phyloP scores from a whole-genome alignment of 2,329 filamentous ascomycete genomes.

The Alternaria panax region DNA sequence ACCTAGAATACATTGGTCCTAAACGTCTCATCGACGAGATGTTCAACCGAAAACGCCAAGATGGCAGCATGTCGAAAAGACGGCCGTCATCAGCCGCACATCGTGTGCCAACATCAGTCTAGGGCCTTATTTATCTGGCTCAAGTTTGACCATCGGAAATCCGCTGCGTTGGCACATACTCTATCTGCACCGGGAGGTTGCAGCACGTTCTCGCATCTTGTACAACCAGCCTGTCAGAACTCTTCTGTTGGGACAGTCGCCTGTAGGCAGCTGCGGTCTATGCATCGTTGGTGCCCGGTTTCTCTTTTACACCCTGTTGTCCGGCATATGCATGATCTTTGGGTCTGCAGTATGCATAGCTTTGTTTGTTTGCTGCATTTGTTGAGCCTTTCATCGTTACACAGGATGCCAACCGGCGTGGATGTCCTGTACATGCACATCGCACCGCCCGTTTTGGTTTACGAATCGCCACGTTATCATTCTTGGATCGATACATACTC shows the following conservation, averaged over 20 bases:
- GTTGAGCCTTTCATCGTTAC: conserved; percentile 8
- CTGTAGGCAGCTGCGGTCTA: conserved; percentile 18
- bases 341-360: conserved; percentile 26
- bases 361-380: conserved; percentile 35
- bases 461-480: conserved; percentile 6
- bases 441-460: conserved; percentile 11
- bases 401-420: conserved; percentile 11
- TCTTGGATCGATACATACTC: conserved; percentile 16
- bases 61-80: conserved; percentile 31
- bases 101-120: conserved; percentile 25
- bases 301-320: conserved; percentile 27
- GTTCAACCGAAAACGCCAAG: conserved; percentile 59
- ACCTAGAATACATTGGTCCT: conserved; percentile 69
- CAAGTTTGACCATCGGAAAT: conserved; percentile 25
- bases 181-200: conserved; percentile 23
- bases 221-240: conserved; percentile 32
- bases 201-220: conserved; percentile 35
- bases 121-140: conserved; percentile 13
- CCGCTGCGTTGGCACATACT: conserved; percentile 18
- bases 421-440: conserved; percentile 1
- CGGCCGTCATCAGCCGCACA: conserved; percentile 38
- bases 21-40: conserved; percentile 70
- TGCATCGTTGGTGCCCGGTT: conserved; percentile 21
- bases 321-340: conserved; percentile 15
- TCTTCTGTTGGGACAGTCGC: conserved; percentile 28